Base-by-base conservation (phyloP, 768 basidiomycete genomes). In the Hemileccinum rubropunctum region DNA sequence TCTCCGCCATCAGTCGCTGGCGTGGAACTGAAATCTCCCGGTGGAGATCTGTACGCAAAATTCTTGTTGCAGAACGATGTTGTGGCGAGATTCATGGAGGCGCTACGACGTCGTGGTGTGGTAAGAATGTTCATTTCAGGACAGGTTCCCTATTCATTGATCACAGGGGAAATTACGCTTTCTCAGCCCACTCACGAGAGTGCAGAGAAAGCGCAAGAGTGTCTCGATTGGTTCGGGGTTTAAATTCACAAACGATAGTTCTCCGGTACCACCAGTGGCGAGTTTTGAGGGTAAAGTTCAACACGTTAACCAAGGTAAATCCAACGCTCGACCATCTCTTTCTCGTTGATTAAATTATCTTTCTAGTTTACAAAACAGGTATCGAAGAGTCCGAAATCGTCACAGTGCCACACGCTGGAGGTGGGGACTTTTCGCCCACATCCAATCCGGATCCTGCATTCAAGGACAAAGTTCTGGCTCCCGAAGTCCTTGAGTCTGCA, bases 21-120 rank as follows among this genome's bases (percentile, higher is more conserved):
- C 60, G 57, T 51, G 45, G 62, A 48, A 42, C 63, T 53, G 60
- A 67, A 49, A 40, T 45, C 26, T 18, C 34, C 60, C 15, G 52
- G 48, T 15, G 56, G 51, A 42, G 64, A 60, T 38, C 54, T 64
- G 28, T 52, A 59, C 8, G 58, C 77, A 42, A 61, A 65, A 3
- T 81, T 80, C 59, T 48, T 67, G 13, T 53, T 85, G 34, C 58
- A 66, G 14, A 61, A 57, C 23, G 53, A 58, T 21, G 62, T 67
- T 20, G 32, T 74, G 4, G 48, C 61, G 21, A 70, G 70, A 41
- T 79, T 85, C 45, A 50, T 70, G 48, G 57, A 72, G 30, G 65
- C 73, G 6, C 50, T 82, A 40, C 70, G 67, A 34, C 64, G 67
- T 46, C 72, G 83, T 39, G 71, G 72, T 44, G 59, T 84, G 64